Evolutionary conservation across 306 rosid species (phyloP), one percentile per base, ranked within the genome.

Genomic region (Parietaria judaica): DNA sequence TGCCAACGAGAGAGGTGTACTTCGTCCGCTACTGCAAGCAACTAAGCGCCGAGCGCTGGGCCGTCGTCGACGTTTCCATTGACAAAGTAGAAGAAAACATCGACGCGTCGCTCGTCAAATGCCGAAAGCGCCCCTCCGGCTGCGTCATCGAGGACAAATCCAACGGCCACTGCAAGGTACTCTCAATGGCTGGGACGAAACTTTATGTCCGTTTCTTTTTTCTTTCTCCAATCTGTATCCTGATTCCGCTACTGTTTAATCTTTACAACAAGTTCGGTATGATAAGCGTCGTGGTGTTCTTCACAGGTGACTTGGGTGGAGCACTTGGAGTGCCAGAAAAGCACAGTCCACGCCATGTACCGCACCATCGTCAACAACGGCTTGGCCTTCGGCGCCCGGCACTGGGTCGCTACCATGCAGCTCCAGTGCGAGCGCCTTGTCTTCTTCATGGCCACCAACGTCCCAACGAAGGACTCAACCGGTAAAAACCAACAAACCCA

Each of bases 151-250:
- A 94, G 68, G 99, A 94, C 66, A 85, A 88, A 76, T 78, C 94
- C 43, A 94, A 94, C 53, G 95, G 94, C 51, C 99, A 94, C 64
- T 94, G 99, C 86, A 94, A 94, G 87, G 97, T 92, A 11, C 53
- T 49, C 10, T 10, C 10, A n/a, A n/a, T 7, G 14, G 8, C 7
- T 41, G 45, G 7, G 6, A 5, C 6, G 9, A 5, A 41, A 41
- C 9, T 41, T 41, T 41, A 41, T 1, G 7, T 41, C 45, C 9
- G 6, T 41, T 41, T 41, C 45, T 41, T 23, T 23, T 23, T 23
- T 23, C 31, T 23, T 23, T 23, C 31, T 23, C 31, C 31, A 23
- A 23, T 23, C 2, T 23, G 31, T 23, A 23, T 23, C 31, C 31
- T 23, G 31, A 23, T 23, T 23, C 31, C 31, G 31, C 31, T 2